Evolutionary conservation across 129 eudicot genomes (phyloP).

Genomic region (Sambucus nigra): DNA sequence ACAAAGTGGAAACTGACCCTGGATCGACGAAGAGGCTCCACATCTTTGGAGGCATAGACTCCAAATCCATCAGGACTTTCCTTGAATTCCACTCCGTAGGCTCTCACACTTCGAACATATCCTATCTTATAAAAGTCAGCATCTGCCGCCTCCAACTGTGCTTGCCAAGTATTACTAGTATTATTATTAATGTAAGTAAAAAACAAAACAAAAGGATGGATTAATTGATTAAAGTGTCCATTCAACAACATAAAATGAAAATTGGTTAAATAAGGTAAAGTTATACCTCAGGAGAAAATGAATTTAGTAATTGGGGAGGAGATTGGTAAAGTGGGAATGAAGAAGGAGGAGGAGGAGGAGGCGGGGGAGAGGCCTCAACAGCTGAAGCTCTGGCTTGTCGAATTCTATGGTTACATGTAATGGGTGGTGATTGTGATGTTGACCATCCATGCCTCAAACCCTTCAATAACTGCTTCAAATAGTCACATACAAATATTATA

Average conservation of each 20-base stretch:
- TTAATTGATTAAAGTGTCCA: neutral
- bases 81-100: slow-evolving; percentile 90
- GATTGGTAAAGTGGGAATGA: slow-evolving; percentile 41
- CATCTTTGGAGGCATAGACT: slow-evolving; percentile 77
- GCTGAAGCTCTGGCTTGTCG: slow-evolving; percentile 22
- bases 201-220: too few species aligned
- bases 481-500: neutral
- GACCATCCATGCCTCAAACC: slow-evolving; percentile 21
- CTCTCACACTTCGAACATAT: slow-evolving; percentile 74
- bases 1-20: slow-evolving; percentile 36
- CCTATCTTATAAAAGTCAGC: slow-evolving; percentile 96
- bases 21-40: slow-evolving; percentile 82
- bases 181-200: neutral
- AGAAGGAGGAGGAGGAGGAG: slow-evolving; percentile 23
- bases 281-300: slow-evolving; percentile 61
- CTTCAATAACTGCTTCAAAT: slow-evolving; percentile 23
- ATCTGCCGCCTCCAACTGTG: slow-evolving; percentile 84
- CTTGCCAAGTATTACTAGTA: neutral
- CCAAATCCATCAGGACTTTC: slow-evolving; percentile 97
- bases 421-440: slow-evolving; percentile 5
- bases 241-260: neutral
- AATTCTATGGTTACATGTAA: slow-evolving; percentile 23
- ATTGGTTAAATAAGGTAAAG: neutral
- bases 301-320: slow-evolving; percentile 22
- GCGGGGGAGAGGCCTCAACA: slow-evolving; percentile 16